phyloP scores from a whole-genome alignment of 1,284 basidiomycete species.

The Ustilago sp. region DNA sequence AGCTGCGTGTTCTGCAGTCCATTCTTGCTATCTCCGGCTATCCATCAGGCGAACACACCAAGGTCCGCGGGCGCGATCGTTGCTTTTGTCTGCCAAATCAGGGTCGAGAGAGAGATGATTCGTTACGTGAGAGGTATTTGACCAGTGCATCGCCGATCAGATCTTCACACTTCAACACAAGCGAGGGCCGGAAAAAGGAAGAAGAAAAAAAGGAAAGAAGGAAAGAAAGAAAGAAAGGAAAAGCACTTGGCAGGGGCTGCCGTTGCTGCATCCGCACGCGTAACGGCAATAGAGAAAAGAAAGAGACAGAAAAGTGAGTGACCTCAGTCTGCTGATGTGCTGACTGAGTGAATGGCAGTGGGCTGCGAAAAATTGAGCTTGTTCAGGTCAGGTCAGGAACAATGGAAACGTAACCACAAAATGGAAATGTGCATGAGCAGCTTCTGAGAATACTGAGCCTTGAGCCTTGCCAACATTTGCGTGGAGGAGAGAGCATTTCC shows the following conservation, averaged over 20 bases:
- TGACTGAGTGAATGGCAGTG: neutral
- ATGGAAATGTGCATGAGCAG: neutral
- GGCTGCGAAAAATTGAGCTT: neutral
- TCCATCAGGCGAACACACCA: slow-evolving; percentile 4
- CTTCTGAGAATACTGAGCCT: slow-evolving; percentile 1
- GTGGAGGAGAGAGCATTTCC: neutral
- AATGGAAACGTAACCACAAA: slow-evolving; percentile 1
- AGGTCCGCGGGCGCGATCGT: neutral
- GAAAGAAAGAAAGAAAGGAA: neutral
- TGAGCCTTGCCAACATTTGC: neutral
- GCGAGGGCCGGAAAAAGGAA: neutral
- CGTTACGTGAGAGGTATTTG: slow-evolving; percentile 12
- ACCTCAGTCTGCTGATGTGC: slow-evolving; percentile 1
- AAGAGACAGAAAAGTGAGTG: neutral
- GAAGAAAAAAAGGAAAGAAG: neutral
- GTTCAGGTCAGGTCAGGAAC: neutral
- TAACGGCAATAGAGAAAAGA: neutral
- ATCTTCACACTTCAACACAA: neutral
- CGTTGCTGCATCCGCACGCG: neutral
- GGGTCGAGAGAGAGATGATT: neutral
- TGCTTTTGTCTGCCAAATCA: neutral
- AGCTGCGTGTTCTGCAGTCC: neutral
- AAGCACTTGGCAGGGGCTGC: neutral
- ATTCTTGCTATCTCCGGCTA: slow-evolving; percentile 13
- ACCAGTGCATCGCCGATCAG: slow-evolving; percentile 23